Base-by-base conservation (phyloP, 2,329 filamentous ascomycete genomes). In the Dryadomyces sulphureus region DNA sequence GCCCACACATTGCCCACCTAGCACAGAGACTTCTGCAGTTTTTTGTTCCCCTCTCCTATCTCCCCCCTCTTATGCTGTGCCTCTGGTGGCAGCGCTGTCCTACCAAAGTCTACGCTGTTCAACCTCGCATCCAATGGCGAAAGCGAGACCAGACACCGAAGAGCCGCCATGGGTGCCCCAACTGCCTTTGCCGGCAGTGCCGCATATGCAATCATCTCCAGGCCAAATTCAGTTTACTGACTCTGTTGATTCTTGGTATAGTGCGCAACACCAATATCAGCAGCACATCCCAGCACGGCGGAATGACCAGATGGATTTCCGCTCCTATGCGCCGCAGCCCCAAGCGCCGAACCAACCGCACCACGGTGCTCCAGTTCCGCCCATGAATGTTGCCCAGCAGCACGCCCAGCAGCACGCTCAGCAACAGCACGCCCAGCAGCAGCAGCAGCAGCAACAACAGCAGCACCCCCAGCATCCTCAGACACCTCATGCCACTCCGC, bases 201-300 rank as follows among this genome's bases (percentile, higher is more conserved):
- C 27, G 27, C 27, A 32, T 32, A 32, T 32, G 27, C 27, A 32
- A 32, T 14, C n/a, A 32, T 19, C 24, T 21, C 7, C 25, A 27
- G 4, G 38, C 16, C 7, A 25, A 11, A 20, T 44, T 8, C 48
- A 54, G 7, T 57, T 57, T 54, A 55, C 62, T 67, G 63, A 66
- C 56, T 53, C 58, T 48, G 20, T 47, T 45, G 46, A 56, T 48
- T 49, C 54, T 50, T 64, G 59, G 61, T 63, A 60, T 54, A 69
- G 67, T 56, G 50, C 62, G 34, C 54, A 52, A 40, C 48, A 53
- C 41, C 74, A 73, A 54, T 71, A 68, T 57, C 59, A 59, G 41
- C 55, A 63, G 54, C 69, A 74, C 51, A 69, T 74, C 66, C 61
- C 41, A 11, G 27, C 41, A 5, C 54, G 57, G 30, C 57, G 57